phyloP scores from a whole-genome alignment of 2,329 filamentous ascomycete species.

The Cordyceps javanica region DNA sequence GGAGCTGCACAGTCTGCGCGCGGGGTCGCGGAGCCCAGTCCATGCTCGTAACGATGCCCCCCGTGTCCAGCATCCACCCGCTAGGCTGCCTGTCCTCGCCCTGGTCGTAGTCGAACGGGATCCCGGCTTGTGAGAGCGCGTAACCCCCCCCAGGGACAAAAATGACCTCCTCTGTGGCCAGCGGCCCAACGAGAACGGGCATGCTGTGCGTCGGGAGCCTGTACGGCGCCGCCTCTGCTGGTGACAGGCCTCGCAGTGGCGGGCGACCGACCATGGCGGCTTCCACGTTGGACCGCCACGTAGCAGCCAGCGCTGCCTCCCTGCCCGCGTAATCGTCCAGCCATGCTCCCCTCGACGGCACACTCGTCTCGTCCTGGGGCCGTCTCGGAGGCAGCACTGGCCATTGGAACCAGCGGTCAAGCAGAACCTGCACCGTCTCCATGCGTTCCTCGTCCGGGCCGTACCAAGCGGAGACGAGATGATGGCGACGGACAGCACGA shows the following conservation, averaged over 20 bases:
- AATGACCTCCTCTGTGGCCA: conserved; percentile 21
- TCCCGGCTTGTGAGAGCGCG: conserved; percentile 23
- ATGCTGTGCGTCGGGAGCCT: conserved; percentile 20
- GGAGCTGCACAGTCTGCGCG: conserved; percentile 34
- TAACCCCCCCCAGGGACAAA: conserved; percentile 23
- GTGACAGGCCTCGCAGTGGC: conserved; percentile 15
- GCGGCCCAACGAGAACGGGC: conserved; percentile 29
- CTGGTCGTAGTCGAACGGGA: conserved; percentile 24
- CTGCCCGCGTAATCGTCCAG: conserved; percentile 30
- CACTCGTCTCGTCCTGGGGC: conserved; percentile 18
- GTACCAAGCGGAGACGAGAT: conserved; percentile 35
- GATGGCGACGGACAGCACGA: conserved; percentile 25
- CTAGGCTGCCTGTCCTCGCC: conserved; percentile 21
- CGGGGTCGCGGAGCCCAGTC: conserved; percentile 42
- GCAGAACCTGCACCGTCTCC: conserved; percentile 29
- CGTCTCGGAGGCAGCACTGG: conserved; percentile 33
- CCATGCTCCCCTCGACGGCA: conserved; percentile 34
- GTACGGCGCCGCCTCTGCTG: conserved; percentile 25
- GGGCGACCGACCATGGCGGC: conserved; percentile 6
- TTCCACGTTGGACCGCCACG: conserved; percentile 23
- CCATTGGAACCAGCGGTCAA: conserved; percentile 36
- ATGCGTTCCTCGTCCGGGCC: conserved; percentile 32
- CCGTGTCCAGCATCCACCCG: conserved; percentile 50
- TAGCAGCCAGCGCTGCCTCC: conserved; percentile 25
- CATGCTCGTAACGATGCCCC: conserved; percentile 46